These are phyloP conservation scores for Gorgonomyces haynaldii DNA, from an alignment of 192 early-diverging fungal genomes.

Conservation along the genomic window DNA sequence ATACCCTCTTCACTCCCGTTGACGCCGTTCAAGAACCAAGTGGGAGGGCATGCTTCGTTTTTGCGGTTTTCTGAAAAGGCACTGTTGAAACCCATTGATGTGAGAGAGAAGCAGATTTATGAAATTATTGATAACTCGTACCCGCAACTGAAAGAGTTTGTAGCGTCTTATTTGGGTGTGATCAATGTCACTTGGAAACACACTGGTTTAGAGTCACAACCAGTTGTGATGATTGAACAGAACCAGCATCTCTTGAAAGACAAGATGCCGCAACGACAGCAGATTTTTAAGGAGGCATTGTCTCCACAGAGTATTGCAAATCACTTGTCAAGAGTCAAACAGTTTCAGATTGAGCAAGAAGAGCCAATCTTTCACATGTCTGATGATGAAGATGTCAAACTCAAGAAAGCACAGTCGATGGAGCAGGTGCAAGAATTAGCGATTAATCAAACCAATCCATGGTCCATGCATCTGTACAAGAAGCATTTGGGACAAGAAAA, in stretches of 20 bases:
- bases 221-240: slow-evolving; percentile 79
- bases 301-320: slow-evolving; percentile 63
- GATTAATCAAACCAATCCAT: slow-evolving; percentile 26
- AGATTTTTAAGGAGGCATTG: slow-evolving; percentile 82
- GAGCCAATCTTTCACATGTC: slow-evolving; percentile 41
- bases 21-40: slow-evolving; percentile 43
- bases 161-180: slow-evolving; percentile 84
- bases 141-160: slow-evolving; percentile 74
- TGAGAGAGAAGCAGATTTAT: slow-evolving; percentile 80
- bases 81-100: slow-evolving; percentile 87
- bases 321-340: not conserved
- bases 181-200: slow-evolving; percentile 72
- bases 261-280: slow-evolving; percentile 47
- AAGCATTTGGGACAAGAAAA: slow-evolving; percentile 11
- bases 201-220: slow-evolving; percentile 22
- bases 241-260: slow-evolving; percentile 63
- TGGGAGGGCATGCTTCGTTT: slow-evolving; percentile 92
- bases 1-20: slow-evolving; percentile 34
- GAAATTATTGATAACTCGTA: slow-evolving; percentile 65
- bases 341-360: slow-evolving; percentile 1
- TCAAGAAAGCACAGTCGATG: not conserved
- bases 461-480: slow-evolving; percentile 37
- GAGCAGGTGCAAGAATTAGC: not conserved
- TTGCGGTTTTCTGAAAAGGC: slow-evolving; percentile 93
- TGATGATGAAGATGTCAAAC: slow-evolving; percentile 33